phyloP scores from a whole-genome alignment of 2,329 filamentous ascomycete species.

The Didymella sp. region DNA sequence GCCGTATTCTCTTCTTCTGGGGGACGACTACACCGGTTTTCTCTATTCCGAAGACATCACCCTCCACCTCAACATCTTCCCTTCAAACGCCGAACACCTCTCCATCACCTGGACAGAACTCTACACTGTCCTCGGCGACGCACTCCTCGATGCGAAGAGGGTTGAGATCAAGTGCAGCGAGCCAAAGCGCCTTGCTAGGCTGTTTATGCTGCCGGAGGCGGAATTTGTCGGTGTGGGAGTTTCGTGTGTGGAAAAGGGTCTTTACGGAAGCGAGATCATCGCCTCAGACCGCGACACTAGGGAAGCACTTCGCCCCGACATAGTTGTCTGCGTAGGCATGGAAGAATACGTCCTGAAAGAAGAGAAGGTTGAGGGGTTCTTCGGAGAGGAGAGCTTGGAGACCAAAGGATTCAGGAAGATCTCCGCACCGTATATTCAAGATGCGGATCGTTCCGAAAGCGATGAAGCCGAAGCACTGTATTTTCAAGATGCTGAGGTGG shows the following conservation, averaged over 20 bases:
- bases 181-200: slow-evolving; percentile 19
- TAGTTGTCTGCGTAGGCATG: slow-evolving; percentile 9
- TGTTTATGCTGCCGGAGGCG: slow-evolving; percentile 23
- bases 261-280: slow-evolving; percentile 21
- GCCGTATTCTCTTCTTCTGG: slow-evolving; percentile 14
- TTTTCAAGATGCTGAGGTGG: slow-evolving; percentile 4
- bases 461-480: neutral
- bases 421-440: neutral
- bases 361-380: neutral
- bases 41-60: slow-evolving; percentile 15
- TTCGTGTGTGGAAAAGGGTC: slow-evolving; percentile 19
- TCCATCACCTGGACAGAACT: slow-evolving; percentile 27
- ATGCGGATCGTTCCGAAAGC: neutral
- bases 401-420: neutral
- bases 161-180: slow-evolving; percentile 20
- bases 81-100: slow-evolving; percentile 9
- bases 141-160: slow-evolving; percentile 12
- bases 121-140: slow-evolving; percentile 18
- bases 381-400: neutral
- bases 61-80: slow-evolving; percentile 19
- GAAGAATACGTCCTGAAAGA: slow-evolving; percentile 3
- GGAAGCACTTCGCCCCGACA: slow-evolving; percentile 11
- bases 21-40: slow-evolving; percentile 20
- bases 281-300: slow-evolving; percentile 19
- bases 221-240: slow-evolving; percentile 23